Evolutionary conservation across 2,329 filamentous ascomycete species (phyloP).

Genomic region (Stromatinia cepivora): DNA sequence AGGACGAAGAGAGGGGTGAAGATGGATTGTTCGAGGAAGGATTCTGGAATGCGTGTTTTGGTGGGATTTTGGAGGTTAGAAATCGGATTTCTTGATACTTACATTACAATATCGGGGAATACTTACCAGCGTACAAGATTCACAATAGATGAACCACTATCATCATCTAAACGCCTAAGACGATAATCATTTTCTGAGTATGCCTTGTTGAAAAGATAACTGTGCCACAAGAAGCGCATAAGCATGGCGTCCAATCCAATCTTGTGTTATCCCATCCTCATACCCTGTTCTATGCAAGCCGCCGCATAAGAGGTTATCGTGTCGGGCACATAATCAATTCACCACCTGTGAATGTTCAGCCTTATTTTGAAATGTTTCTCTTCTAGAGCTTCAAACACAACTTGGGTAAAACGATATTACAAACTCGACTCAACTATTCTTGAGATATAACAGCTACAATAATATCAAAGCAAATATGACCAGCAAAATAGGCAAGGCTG

Average conservation of each 20-base stretch:
- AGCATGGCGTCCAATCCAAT: slow-evolving; percentile 5
- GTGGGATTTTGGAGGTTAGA: not conserved
- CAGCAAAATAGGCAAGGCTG: not conserved
- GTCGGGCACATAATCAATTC: not conserved
- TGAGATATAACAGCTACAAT: not conserved
- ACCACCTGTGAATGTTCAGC: not conserved
- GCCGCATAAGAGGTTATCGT: not conserved
- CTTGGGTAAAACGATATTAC: not conserved
- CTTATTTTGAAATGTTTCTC: not conserved
- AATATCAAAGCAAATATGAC: not conserved
- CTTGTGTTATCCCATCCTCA: not conserved
- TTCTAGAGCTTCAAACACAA: not conserved
- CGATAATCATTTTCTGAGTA: not conserved
- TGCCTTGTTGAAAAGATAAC: not conserved
- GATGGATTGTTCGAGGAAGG: too few species aligned
- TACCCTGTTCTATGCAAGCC: slow-evolving; percentile 9
- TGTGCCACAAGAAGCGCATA: not conserved
- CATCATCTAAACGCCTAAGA: not conserved
- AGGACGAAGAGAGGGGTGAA: not conserved
- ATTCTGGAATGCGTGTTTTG: not conserved
- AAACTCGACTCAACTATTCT: not conserved
- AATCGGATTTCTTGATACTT: not conserved
- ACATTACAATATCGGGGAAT: not conserved
- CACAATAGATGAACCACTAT: not conserved
- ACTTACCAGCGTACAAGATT: not conserved